Conservation (phyloP, 148 eudicot genomes). For the Amaranthus cruentus region DNA sequence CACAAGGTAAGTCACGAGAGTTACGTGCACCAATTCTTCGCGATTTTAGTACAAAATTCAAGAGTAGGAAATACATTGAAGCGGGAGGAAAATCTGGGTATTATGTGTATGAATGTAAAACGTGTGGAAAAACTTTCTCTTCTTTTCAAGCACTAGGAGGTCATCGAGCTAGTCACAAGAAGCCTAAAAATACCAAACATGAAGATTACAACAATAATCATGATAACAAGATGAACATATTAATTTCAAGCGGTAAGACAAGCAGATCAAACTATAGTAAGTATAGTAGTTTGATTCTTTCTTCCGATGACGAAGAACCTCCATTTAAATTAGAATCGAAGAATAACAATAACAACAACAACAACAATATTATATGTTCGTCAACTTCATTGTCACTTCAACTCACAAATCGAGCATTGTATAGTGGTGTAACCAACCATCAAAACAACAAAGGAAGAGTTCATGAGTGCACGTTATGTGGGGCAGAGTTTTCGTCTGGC, state of each 20-base stretch:
- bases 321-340: slow-evolving; percentile 12
- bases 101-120: slow-evolving; percentile 62
- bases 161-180: slow-evolving; percentile 84
- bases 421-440: slow-evolving; percentile 6
- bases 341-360: background rate
- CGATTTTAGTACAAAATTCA: background rate
- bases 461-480: slow-evolving; percentile 38
- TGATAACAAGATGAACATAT: slow-evolving; percentile 6
- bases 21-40: background rate
- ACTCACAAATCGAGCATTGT: slow-evolving; percentile 22
- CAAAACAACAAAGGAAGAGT: slow-evolving; percentile 26
- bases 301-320: slow-evolving; percentile 29
- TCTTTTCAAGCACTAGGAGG: slow-evolving; percentile 85
- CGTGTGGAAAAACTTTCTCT: slow-evolving; percentile 61
- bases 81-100: slow-evolving; percentile 20
- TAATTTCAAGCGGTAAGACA: background rate
- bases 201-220: slow-evolving; percentile 8
- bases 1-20: slow-evolving; percentile 29
- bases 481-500: slow-evolving; percentile 41
- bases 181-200: slow-evolving; percentile 36
- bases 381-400: slow-evolving; percentile 31
- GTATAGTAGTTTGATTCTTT: slow-evolving; percentile 11
- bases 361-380: background rate
- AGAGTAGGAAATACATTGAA: slow-evolving; percentile 40
- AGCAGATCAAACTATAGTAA: background rate